Evolutionary conservation across 1,139 yeast species (phyloP).

Genomic region (Casaregolazyma lundiana): DNA sequence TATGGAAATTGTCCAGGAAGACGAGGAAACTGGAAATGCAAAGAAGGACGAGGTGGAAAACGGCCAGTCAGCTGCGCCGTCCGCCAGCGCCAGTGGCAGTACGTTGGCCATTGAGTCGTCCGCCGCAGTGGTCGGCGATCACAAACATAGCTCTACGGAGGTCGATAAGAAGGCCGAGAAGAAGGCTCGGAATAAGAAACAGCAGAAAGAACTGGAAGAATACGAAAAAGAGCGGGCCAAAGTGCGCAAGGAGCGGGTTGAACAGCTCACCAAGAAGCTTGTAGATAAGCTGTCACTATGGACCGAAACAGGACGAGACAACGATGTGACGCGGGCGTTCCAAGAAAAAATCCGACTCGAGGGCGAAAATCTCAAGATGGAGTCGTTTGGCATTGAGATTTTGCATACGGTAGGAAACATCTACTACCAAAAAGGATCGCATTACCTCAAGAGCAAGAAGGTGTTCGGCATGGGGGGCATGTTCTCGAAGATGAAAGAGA

Average conservation of each 20-base stretch:
- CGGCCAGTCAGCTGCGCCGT: constrained; percentile 13
- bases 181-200: constrained; percentile 36
- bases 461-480: constrained; percentile 81
- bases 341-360: constrained; percentile 68
- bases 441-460: constrained; percentile 62
- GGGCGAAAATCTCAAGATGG: constrained; percentile 86
- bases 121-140: constrained; percentile 1
- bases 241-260: constrained; percentile 69
- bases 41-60: constrained; percentile 11
- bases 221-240: constrained; percentile 72
- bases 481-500: constrained; percentile 78
- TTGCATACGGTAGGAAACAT: constrained; percentile 81
- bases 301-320: constrained; percentile 78
- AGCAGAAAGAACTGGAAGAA: constrained; percentile 64
- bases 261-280: constrained; percentile 59
- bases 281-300: constrained; percentile 63
- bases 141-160: constrained; percentile 2
- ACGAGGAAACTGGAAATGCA: constrained; percentile 44
- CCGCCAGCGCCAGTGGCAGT: constrained; percentile 13
- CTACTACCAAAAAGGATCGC: constrained; percentile 62
- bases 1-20: constrained; percentile 65
- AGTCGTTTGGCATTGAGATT: constrained; percentile 88
- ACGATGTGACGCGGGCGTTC: constrained; percentile 65
- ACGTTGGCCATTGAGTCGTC: constrained; percentile 11
- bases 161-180: constrained; percentile 28